These are phyloP conservation scores for Eutrema japonicum DNA, from an alignment of 345 rosid species.

Conservation along the genomic window DNA sequence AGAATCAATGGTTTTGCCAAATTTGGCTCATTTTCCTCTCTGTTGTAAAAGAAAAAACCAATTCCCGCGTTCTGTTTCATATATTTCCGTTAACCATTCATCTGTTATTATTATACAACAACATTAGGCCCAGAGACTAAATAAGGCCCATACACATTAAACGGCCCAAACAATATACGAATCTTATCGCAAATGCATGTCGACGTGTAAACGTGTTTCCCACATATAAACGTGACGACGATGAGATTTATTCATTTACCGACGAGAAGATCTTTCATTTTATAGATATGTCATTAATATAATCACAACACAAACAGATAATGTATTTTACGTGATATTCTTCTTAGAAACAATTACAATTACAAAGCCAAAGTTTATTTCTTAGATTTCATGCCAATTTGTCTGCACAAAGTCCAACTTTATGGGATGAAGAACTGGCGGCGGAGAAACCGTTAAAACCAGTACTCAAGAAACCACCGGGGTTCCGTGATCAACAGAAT, in stretches of 20 bases:
- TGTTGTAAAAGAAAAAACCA: neutral
- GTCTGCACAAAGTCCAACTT: neutral
- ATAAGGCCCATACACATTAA: neutral
- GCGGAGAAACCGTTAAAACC: constrained; percentile 53
- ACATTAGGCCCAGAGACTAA: neutral
- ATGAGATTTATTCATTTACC: constrained; percentile 1
- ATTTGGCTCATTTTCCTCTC: constrained; percentile 41
- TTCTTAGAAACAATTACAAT: neutral
- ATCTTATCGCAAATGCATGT: no score
- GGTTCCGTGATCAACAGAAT: constrained; percentile 54
- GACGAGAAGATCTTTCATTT: constrained; percentile 20
- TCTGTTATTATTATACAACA: neutral
- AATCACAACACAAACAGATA: neutral
- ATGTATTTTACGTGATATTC: neutral
- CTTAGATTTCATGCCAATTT: neutral
- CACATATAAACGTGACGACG: constrained; percentile 29
- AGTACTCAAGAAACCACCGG: constrained; percentile 67
- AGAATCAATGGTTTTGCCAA: constrained; percentile 36
- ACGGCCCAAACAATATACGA: constrained; percentile 1
- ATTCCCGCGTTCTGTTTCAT: constrained; percentile 44
- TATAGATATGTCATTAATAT: neutral
- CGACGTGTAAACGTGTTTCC: constrained; percentile 44
- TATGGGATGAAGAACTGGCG: constrained; percentile 42
- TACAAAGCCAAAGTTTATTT: neutral
- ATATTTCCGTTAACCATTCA: constrained; percentile 16